A percentile compares a stretch with the other conserved stretches of the same genome.
Conservation (phyloP, 116 monocot species). For the Zostera marina region DNA sequence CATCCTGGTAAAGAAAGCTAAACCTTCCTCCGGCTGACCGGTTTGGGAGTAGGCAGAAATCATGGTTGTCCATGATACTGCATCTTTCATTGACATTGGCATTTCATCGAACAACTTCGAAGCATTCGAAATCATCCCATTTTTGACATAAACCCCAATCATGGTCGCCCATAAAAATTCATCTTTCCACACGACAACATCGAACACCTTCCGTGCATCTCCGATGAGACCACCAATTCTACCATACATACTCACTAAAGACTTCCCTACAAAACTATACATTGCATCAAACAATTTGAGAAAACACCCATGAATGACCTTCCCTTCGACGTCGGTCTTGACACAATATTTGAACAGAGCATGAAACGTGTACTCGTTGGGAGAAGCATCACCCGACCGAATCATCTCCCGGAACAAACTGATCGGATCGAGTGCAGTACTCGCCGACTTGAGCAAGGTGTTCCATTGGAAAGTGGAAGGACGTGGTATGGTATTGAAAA, state of each 20-base stretch:
- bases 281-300: constrained; percentile 13
- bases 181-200: constrained; percentile 16
- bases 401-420: constrained; percentile 26
- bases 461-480: constrained; percentile 36
- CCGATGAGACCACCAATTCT: constrained; percentile 16
- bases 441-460: constrained; percentile 23
- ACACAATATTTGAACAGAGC: constrained; percentile 40
- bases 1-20: constrained; percentile 35
- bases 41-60: constrained; percentile 27
- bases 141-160: constrained; percentile 24
- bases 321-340: constrained; percentile 10
- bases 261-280: constrained; percentile 8
- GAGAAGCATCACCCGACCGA: constrained; percentile 3
- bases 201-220: constrained; percentile 28
- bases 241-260: constrained; percentile 54
- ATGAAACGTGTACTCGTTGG: constrained; percentile 35
- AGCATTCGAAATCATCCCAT: constrained; percentile 27
- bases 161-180: constrained; percentile 44
- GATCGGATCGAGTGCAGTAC: constrained; percentile 9
- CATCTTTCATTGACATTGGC: constrained; percentile 39
- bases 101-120: constrained; percentile 37
- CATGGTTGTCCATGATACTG: constrained; percentile 57
- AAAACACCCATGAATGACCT: constrained; percentile 25
- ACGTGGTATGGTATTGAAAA: constrained; percentile 20
- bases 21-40: constrained; percentile 18